Base-by-base conservation (phyloP, 371 early-diverging fungal genomes). In the Syncephalastrum contaminatum region DNA sequence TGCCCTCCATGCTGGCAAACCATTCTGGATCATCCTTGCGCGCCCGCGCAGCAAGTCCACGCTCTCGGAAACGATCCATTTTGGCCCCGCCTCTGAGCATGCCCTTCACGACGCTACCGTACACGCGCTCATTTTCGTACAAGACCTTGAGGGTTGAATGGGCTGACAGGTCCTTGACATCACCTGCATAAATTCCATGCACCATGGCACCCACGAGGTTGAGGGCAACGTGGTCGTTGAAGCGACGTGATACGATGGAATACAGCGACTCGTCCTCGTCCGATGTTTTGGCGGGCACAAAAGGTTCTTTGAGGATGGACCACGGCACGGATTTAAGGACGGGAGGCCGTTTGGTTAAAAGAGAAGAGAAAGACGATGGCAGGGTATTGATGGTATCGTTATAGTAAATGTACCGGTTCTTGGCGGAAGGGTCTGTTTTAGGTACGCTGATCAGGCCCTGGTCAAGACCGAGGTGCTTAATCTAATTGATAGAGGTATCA, bases 151-250 rank as follows among this genome's bases (percentile, higher is more conserved):
- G 69, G 1, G 89, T 84, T 3, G 94, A 87, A 25, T 85, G 72
- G 0, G 92, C 78, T 36, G 92, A 92, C 8, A 96, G 79, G 51
- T 77, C 64, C 43, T 77, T 83, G 2, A 81, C 75, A 66, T 97
- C 92, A 0, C 95, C 95, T 0, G 96, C 96, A 73, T 95, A 97
- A 44, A 97, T 92, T 1, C 98, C 98, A 60, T 93, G 95, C 30
- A 93, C 82, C 40, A 95, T 70, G 2, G 95, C 93, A 20, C 94
- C 92, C 21, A 95, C 82, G 53, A 97, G 46, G 53, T 70, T 59
- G 21, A 63, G 48, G 13, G 63, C 46, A 55, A 59, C 62, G 72
- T 59, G 21, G 76, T 83, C 47, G n/a, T 88, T 85, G 61, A 97
- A 92, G 5, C 96, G 77, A n/a, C 93, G 77, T 15, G 73, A 55